Evolutionary conservation across 371 early-diverging fungal genomes (phyloP).

Genomic region (Lichtheimia ornata): DNA sequence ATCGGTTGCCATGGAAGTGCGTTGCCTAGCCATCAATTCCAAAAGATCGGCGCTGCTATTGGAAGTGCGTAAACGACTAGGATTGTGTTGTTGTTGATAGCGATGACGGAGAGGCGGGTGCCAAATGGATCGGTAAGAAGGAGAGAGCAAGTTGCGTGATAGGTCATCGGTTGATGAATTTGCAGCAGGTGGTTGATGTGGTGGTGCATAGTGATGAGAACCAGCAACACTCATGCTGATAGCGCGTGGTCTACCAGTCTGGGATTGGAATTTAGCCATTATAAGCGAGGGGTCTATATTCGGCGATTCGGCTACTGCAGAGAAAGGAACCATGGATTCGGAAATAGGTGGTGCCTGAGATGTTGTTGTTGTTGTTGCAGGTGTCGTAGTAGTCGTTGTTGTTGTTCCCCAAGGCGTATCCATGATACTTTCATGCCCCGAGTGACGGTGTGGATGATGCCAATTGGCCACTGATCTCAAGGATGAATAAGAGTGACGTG

Average conservation of each 20-base stretch:
- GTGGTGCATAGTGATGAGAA: background rate
- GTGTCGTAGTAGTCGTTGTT: background rate
- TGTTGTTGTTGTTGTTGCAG: constrained; percentile 26
- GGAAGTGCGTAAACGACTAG: constrained; percentile 26
- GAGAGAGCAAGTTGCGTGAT: constrained; percentile 23
- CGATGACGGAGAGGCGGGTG: constrained; percentile 7
- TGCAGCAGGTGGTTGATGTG: background rate
- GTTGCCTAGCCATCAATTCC: constrained; percentile 38
- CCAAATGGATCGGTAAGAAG: constrained; percentile 43
- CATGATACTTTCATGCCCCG: no score
- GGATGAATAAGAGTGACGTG: constrained; percentile 34
- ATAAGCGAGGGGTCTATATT: constrained; percentile 18
- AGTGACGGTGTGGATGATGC: constrained; percentile 19
- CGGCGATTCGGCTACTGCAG: constrained; percentile 9
- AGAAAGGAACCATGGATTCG: constrained; percentile 2
- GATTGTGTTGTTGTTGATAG: constrained; percentile 6
- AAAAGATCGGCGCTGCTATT: constrained; percentile 45
- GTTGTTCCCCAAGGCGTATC: no score
- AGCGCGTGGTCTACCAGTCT: constrained; percentile 26
- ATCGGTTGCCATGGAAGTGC: constrained; percentile 10
- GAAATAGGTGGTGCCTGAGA: constrained; percentile 11
- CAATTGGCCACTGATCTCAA: constrained; percentile 18
- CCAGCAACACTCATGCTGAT: constrained; percentile 28
- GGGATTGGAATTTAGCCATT: constrained; percentile 20
- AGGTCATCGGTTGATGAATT: no score